Evolutionary conservation across 2,329 filamentous ascomycete species (phyloP), one percentile per base, ranked within the genome.

Genomic region (Botrytis cinerea): DNA sequence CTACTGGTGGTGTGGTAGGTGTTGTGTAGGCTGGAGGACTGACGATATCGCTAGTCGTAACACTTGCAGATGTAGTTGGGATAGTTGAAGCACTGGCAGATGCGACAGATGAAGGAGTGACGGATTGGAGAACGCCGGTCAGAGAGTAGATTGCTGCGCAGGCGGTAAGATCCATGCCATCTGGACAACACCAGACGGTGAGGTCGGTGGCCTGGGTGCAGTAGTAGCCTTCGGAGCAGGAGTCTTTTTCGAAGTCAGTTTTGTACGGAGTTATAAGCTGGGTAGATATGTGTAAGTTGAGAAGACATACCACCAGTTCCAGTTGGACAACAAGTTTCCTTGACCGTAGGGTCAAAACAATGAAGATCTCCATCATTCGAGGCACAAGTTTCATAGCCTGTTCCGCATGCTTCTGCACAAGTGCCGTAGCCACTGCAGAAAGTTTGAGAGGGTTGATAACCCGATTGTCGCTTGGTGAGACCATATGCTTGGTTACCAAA

Each of bases 161-260:
- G 63, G 86, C 81, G 40, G 81, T 81, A 67, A 90, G 83, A 75
- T 85, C 83, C 84, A 87, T 83, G 75, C 82, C 76, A 73, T 77
- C 38, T 54, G 88, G 88, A 82, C 89, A 91, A 84, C 89, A 91
- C 83, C 87, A 87, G 48, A 89, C 90, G 73, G 84, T 82, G 71
- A 82, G 81, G 62, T 81, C 78, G 70, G 81, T 80, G 79, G 90
- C 86, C 76, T 86, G 83, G n/a, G 87, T 85, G 83, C 90, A 91
- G 84, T 87, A 91, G 84, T 87, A 91, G 25, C 59, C 72, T 43
- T 73, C 59, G 35, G 72, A 73, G 72, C 72, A 73, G 28, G 72
- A 73, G n/a, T 73, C 72, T 73, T 59, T n/a, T 8, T 12, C 38
- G 4, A 20, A 28, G n/a, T 71, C 64, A 71, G 45, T 43, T 43